phyloP scores from a whole-genome alignment of 2,329 filamentous ascomycete species.

The Neoascochyta sp. region DNA sequence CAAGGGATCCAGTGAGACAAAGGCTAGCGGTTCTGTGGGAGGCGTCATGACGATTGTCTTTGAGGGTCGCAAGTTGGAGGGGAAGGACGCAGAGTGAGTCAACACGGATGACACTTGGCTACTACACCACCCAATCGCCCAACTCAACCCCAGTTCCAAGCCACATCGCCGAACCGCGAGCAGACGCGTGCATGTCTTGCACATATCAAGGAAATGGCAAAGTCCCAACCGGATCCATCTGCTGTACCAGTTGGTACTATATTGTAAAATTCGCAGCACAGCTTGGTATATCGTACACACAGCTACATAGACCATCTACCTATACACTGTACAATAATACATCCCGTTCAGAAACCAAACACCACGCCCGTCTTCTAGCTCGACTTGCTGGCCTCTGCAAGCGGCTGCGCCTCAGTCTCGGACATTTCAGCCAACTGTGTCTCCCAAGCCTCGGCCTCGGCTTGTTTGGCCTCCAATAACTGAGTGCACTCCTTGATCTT shows the following conservation, averaged over 20 bases:
- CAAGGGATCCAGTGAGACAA: conserved; percentile 25
- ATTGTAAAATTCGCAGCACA: conserved; percentile 5
- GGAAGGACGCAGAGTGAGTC: conserved; percentile 8
- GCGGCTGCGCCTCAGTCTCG: too few relatives aligned
- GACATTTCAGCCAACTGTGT: neutral
- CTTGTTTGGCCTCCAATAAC: conserved; percentile 9
- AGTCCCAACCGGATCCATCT: too few relatives aligned
- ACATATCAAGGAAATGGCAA: too few relatives aligned
- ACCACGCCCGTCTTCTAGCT: conserved; percentile 1
- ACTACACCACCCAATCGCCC: neutral
- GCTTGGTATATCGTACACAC: conserved; percentile 9
- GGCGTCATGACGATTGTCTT: conserved; percentile 32
- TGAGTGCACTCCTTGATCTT: conserved; percentile 7
- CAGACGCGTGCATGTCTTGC: too few relatives aligned
- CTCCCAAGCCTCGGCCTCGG: conserved; percentile 7
- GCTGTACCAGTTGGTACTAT: too few relatives aligned
- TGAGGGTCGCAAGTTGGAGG: conserved; percentile 24
- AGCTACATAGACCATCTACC: conserved; percentile 13
- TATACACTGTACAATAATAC: conserved; percentile 16
- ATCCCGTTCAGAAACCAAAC: conserved; percentile 1
- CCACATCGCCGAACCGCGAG: too few relatives aligned
- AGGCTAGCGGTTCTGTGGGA: conserved; percentile 27
- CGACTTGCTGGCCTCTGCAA: too few relatives aligned
- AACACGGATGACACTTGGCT: neutral
- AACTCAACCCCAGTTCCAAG: too few relatives aligned